Base-by-base conservation (phyloP, 208 protist species). In the Wallacemonas rigidus region DNA sequence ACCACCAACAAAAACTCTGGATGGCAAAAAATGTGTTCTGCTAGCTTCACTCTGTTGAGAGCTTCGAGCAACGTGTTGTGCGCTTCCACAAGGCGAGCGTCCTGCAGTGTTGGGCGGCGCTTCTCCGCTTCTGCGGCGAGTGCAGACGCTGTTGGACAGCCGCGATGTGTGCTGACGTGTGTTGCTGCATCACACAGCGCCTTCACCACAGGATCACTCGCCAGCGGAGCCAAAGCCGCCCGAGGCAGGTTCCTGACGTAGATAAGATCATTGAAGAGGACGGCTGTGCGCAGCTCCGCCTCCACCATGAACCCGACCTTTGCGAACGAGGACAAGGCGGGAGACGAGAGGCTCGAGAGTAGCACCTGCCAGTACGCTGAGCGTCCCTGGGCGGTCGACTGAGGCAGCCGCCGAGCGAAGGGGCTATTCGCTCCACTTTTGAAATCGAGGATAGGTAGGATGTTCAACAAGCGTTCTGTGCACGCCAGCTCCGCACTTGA, bases 391-490 rank as follows among this genome's bases (percentile, higher is more conserved):
- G 9, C 14, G 3, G 60, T 51, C 4, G 11, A 50, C 6, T n/a
- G 4, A 9, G 41, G n/a, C 5, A 65, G 43, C 9, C 14, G 12
- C 4, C 60, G 41, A 8, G 41, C n/a, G 9, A 65, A 4, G 9
- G 43, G 41, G 43, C 60, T 65, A 41, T 65, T 65, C 43, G 56
- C 17, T n/a, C 56, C 56, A 38, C 56, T 62, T 15, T 41, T 36
- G 56, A 62, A 62, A 41, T 62, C 56, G 35, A 62, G 38, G 26
- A 62, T 41, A 15, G 38, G 38, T 9, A 62, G 5, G 5, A 43
- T 36, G 7, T 36, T 6, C 6, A 62, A 38, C 15, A 62, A 41
- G 38, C 9, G 14, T n/a, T 62, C n/a, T 38, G 43, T 38, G 4
- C 8, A 36, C 5, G 38, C 8, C 3, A 7, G 36, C 35, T 62